Base-by-base conservation (phyloP, 768 basidiomycete species). In the Scleroderma citrinum region DNA sequence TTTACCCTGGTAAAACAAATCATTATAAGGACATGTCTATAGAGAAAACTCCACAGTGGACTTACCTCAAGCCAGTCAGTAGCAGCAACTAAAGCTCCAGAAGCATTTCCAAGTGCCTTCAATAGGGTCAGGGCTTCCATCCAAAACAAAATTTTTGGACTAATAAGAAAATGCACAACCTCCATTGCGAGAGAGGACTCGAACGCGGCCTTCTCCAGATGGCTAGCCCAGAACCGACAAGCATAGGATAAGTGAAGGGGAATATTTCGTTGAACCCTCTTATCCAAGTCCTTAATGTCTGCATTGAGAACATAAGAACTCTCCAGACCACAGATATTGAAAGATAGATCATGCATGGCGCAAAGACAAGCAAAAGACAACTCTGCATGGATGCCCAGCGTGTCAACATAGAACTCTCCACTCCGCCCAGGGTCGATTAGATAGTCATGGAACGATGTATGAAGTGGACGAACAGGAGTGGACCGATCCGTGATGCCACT, bases 251-350 rank as follows among this genome's bases (percentile, higher is more conserved):
- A 51, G 13, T 56, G 52, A 7, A 57, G 46, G 1, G 69, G 54
- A n/a, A 74, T 70, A 20, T 39, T 48, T 3, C 29, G 46, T 7
- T 55, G 34, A 24, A 71, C 58, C 7, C 53, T 53, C 3, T 13
- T 14, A 0, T 43, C n/a, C 2, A 63, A 34, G 29, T 60, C 54
- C 2, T 50, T 47, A 5, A 72, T 40, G 7, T 65, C 59, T n/a
- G 34, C 16, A 21, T 73, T 71, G 16, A 30, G 47, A 0, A 59
- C 21, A 43, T 65, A 62, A 5, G 72, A 74, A 26, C 67, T 61
- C 30, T 67, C 46, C 11, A 74, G 48, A 12, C 55, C 39, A 21
- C 71, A 74, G 13, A 74, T 71, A 34, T 74, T 72, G 56, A 75
- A 74, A 42, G 48, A 54, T 29, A 74, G 52, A 29, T 37, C 45